A percentile compares a stretch with the other conserved stretches of the same genome.
These are phyloP conservation scores for Neospermospora avenae DNA, from an alignment of 2,329 filamentous ascomycete genomes.

Conservation along the genomic window DNA sequence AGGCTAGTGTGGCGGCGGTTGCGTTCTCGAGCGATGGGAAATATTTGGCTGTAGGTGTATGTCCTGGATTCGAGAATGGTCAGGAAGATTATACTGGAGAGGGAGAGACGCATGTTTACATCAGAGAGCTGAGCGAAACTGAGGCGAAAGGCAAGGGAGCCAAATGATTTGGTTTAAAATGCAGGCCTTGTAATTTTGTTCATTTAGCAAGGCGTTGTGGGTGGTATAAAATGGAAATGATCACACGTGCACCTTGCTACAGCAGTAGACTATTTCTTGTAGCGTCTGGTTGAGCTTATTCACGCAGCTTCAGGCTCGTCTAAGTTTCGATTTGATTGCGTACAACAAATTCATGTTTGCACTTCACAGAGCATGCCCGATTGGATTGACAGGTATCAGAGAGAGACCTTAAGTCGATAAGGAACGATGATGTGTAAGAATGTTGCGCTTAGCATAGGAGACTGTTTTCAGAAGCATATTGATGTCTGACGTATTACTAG, in stretches of 20 bases:
- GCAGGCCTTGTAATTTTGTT: slow-evolving; percentile 1
- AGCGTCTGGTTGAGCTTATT: background rate
- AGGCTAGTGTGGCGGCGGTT: slow-evolving; percentile 59
- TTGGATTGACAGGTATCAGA: no score
- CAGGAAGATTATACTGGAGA: slow-evolving; percentile 72
- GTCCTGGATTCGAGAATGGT: slow-evolving; percentile 67
- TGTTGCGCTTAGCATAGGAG: no score
- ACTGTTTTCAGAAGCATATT: no score
- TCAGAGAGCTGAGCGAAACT: slow-evolving; percentile 79
- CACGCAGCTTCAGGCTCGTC: background rate
- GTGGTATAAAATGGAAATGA: slow-evolving; percentile 10
- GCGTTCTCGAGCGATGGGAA: slow-evolving; percentile 63
- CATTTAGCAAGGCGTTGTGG: slow-evolving; percentile 29
- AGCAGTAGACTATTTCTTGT: background rate
- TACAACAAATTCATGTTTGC: no score
- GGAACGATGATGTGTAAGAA: no score
- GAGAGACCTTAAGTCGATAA: no score
- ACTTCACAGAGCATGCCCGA: no score
- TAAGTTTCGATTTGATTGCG: no score
- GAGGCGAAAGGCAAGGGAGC: slow-evolving; percentile 57
- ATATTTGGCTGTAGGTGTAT: slow-evolving; percentile 62
- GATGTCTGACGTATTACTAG: no score
- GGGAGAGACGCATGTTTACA: slow-evolving; percentile 71
- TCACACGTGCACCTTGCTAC: background rate
- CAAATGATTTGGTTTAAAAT: slow-evolving; percentile 23